Evolutionary conservation across 768 basidiomycete genomes (phyloP).

Genomic region (Leccinum rimulosum): DNA sequence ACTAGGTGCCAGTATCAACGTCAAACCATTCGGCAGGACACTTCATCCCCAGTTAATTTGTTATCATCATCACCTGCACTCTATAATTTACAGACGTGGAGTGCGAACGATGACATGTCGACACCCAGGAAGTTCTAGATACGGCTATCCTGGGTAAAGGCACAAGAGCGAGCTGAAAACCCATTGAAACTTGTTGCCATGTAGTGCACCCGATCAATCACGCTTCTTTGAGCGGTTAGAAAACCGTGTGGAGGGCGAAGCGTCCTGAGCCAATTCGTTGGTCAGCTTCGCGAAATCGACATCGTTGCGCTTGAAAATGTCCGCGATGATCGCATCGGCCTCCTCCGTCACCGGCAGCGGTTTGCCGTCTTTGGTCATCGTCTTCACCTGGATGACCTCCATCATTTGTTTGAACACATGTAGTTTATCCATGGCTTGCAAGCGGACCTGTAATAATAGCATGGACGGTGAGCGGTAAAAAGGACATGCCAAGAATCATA

Average conservation of each 20-base stretch:
- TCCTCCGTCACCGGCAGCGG: conserved; percentile 28
- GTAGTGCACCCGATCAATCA: conserved; percentile 18
- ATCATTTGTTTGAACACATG: conserved; percentile 33
- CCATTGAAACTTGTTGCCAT: background rate
- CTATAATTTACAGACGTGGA: background rate
- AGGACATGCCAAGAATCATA: conserved; percentile 1
- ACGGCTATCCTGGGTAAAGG: background rate
- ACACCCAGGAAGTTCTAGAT: background rate
- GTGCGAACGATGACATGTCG: background rate
- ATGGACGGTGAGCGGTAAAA: background rate
- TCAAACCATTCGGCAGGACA: background rate
- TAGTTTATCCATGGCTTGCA: conserved; percentile 29
- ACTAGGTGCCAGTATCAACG: background rate
- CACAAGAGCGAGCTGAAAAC: background rate
- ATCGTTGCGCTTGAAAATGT: conserved; percentile 31
- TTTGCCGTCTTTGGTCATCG: conserved; percentile 23
- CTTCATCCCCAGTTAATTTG: background rate
- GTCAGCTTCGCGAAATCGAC: conserved; percentile 32
- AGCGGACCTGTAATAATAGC: conserved; percentile 19
- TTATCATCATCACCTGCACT: background rate
- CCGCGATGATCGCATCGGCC: conserved; percentile 30
- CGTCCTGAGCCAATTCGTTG: conserved; percentile 19
- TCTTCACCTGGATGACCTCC: conserved; percentile 33
- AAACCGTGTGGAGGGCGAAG: conserved; percentile 23
- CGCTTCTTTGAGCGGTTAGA: conserved; percentile 26